These are phyloP conservation scores for Hypoxylon sp. DNA, from an alignment of 2,329 filamentous ascomycete genomes.

Conservation along the genomic window DNA sequence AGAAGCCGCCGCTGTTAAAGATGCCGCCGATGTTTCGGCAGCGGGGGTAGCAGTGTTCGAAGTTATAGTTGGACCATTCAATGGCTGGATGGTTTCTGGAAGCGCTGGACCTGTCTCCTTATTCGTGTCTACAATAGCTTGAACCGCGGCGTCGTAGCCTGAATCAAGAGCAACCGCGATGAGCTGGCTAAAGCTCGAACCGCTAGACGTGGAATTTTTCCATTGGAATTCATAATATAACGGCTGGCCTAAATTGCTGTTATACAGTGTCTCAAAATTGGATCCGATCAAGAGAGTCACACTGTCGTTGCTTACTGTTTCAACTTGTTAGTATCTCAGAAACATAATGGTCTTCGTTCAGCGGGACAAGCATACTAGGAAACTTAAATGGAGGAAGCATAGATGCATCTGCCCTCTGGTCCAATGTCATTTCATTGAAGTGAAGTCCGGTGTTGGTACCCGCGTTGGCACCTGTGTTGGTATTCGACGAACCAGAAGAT, in stretches of 20 bases:
- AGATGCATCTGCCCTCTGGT: slow-evolving; percentile 9
- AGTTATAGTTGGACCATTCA: not conserved
- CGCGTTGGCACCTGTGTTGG: not conserved
- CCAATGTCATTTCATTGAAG: slow-evolving; percentile 1
- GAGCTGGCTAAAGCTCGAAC: slow-evolving; percentile 42
- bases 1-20: not conserved
- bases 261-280: not conserved
- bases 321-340: slow-evolving; percentile 19
- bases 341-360: not conserved
- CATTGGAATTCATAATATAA: slow-evolving; percentile 49
- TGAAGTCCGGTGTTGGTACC: not conserved
- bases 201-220: slow-evolving; percentile 37
- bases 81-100: slow-evolving; percentile 8
- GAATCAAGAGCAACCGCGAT: slow-evolving; percentile 34
- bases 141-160: not conserved
- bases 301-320: slow-evolving; percentile 23
- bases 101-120: slow-evolving; percentile 16
- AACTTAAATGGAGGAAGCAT: slow-evolving; percentile 22
- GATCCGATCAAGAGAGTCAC: slow-evolving; percentile 30
- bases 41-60: slow-evolving; percentile 17
- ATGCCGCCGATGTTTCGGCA: slow-evolving; percentile 6
- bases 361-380: slow-evolving; percentile 24
- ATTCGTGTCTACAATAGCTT: not conserved
- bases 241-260: slow-evolving; percentile 18
- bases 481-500: not conserved